Evolutionary conservation across 352 stramenopile genomes (phyloP).

Genomic region (Blastocystis sp.): DNA sequence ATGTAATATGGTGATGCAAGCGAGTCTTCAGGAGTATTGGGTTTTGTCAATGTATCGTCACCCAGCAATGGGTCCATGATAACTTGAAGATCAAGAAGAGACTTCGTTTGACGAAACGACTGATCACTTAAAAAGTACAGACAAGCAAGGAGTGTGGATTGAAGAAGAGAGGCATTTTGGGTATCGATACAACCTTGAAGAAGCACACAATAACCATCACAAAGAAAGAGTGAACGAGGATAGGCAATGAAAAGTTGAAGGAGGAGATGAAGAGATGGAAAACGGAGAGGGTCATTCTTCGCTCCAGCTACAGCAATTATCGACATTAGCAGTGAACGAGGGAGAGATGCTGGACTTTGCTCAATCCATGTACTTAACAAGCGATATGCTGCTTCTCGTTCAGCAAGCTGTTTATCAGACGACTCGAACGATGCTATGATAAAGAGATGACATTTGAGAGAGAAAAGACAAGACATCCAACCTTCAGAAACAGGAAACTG

Average conservation of each 20-base stretch:
- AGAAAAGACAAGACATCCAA: background rate
- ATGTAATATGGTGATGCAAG: background rate
- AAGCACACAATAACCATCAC: background rate
- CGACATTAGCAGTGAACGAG: background rate
- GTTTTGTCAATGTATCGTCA: background rate
- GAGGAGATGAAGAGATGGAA: background rate
- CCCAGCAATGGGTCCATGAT: constrained; percentile 7
- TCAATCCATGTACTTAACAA: background rate
- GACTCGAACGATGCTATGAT: constrained; percentile 23
- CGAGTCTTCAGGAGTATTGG: background rate
- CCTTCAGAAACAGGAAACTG: background rate
- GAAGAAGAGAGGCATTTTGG: constrained; percentile 15
- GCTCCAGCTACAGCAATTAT: background rate
- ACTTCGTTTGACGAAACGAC: constrained; percentile 1
- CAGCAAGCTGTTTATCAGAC: background rate
- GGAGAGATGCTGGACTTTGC: background rate
- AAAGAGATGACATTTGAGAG: constrained; percentile 34
- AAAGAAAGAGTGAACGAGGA: background rate
- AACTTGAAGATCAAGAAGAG: constrained; percentile 19
- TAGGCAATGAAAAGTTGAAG: background rate
- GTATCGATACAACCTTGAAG: background rate
- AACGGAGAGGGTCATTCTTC: background rate
- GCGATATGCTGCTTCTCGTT: background rate
- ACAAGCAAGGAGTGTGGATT: constrained; percentile 17
- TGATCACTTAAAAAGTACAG: background rate